Base-by-base conservation (phyloP, 345 rosid species). In the Luvunga scandens region DNA sequence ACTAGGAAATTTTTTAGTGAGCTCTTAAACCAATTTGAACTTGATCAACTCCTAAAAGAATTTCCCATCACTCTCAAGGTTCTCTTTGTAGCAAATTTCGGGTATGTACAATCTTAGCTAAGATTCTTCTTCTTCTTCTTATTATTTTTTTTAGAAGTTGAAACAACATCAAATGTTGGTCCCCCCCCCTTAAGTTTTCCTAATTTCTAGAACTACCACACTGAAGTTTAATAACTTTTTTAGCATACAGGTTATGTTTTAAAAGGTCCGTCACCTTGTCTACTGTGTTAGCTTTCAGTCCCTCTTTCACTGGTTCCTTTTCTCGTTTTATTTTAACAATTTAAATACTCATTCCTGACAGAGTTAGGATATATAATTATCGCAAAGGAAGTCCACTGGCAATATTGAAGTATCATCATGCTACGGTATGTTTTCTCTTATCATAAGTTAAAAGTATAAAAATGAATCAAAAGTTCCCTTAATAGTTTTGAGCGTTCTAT, bases 361-460 rank as follows among this genome's bases (percentile, higher is more conserved):
- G 98, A 81, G 80, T 94, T 45, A 86, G 97, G 84, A 82, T 96
- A 77, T 92, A 92, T 71, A 96, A 90, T 83, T 94, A 92, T 78
- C 88, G 86, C 69, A 92, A 92, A 88, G 98, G 97, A 86, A 92
- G 82, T 87, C 88, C 97, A 22, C 83, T 96, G 82, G 98, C 97
- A 22, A 89, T 94, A 69, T 83, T 94, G 80, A 96, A 96, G 84
- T 94, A 92, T 84, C 99, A 94, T 85, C 85, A 81, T 56, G 92
- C 93, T 66, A 86, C 88, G 84, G 98, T 95, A 88, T 14, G 78
- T 73, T 27, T 42, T 77, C 22, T 50, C 64, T 21, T 80, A 10
- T 27, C 77, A 64, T 39, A 27, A 27, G 8, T 22, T 34, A 34
- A 19, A n/a, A 56, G 36, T 5, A 18, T 13, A 61, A 24, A 59